Percentiles rank a stretch among this genome's conserved stretches.
Evolutionary conservation across 805 yeast genomes (phyloP).

Genomic region (Yamadazyma sp.): DNA sequence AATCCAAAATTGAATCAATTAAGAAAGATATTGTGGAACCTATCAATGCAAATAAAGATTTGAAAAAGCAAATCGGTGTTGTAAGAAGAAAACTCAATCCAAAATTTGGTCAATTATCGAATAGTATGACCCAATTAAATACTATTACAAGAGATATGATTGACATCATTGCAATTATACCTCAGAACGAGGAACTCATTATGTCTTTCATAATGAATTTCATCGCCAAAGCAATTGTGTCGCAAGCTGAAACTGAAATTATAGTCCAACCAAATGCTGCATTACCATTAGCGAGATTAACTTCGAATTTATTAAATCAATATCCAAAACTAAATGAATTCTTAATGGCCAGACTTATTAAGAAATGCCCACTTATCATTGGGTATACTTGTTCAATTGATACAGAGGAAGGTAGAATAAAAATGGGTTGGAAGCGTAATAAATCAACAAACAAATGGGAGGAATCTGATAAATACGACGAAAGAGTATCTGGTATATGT

Average conservation of each 20-base stretch:
- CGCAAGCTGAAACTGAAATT: slow-evolving; percentile 92
- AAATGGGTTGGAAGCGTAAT: slow-evolving; percentile 84
- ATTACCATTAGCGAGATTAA: slow-evolving; percentile 69
- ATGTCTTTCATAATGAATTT: slow-evolving; percentile 71
- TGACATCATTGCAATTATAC: slow-evolving; percentile 47
- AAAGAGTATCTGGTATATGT: slow-evolving; percentile 81
- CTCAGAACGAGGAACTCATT: slow-evolving; percentile 20
- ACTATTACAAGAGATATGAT: slow-evolving; percentile 50
- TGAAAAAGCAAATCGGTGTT: slow-evolving; percentile 53
- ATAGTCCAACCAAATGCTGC: slow-evolving; percentile 75
- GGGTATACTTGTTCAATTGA: slow-evolving; percentile 76
- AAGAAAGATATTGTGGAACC: slow-evolving; percentile 57
- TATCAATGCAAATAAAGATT: slow-evolving; percentile 46
- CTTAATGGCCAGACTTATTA: slow-evolving; percentile 76
- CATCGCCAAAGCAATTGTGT: slow-evolving; percentile 78
- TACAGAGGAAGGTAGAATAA: slow-evolving; percentile 74
- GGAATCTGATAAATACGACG: slow-evolving; percentile 69
- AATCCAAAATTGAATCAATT: slow-evolving; percentile 51
- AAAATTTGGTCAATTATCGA: slow-evolving; percentile 87
- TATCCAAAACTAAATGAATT: slow-evolving; percentile 53
- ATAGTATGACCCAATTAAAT: slow-evolving; percentile 57
- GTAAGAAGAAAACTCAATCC: slow-evolving; percentile 79
- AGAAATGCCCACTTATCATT: slow-evolving; percentile 84
- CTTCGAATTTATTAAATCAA: slow-evolving; percentile 49
- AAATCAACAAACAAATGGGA: slow-evolving; percentile 48